Evolutionary conservation across 2,329 filamentous ascomycete genomes (phyloP), one percentile per base, ranked within the genome.

Genomic region (Curvularia lunata): DNA sequence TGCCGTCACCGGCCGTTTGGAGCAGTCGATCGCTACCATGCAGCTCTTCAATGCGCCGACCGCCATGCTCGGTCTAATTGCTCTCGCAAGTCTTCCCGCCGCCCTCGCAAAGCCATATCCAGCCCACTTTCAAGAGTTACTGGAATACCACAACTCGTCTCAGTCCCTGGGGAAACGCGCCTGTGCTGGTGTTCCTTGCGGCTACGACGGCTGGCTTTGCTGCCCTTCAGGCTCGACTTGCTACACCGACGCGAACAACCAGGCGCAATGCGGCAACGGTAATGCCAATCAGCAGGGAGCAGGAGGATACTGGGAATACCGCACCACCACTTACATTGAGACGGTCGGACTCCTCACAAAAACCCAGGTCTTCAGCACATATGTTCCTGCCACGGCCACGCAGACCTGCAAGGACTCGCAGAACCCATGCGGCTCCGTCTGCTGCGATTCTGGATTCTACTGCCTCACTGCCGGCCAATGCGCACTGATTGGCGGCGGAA

Each of bases 371-470:
- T 83, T 81, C 73, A 87, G 84, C 71, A 68, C 64, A 16, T 72
- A 54, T 43, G 54, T 71, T 18, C 64, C 62, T 16, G 62, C 66
- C 2, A 65, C 56, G 12, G 61, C 54, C 27, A 67, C 65, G 10
- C 55, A 67, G 7, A 70, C 73, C 51, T 88, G 85, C 75, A 78
- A 80, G 48, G 75, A 76, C 47, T 77, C 79, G 58, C 74, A 91
- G 75, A 83, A 83, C 7, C 81, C 85, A 3, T 93, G 90, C 71
- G 89, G 89, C 30, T 72, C 73, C 51, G 87, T 88, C 57, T 93
- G 90, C 82, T 94, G 90, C 75, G 85, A 85, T 23, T 84, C 79
- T 58, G 85, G 84, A 77, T 88, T 91, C 75, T 89, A 87, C 70
- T 93, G 91, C 75, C 34, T 57, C 34, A 58, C 19, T n/a, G 85